Base-by-base conservation (phyloP, 192 early-diverging fungal species). In the Podila epicladia region DNA sequence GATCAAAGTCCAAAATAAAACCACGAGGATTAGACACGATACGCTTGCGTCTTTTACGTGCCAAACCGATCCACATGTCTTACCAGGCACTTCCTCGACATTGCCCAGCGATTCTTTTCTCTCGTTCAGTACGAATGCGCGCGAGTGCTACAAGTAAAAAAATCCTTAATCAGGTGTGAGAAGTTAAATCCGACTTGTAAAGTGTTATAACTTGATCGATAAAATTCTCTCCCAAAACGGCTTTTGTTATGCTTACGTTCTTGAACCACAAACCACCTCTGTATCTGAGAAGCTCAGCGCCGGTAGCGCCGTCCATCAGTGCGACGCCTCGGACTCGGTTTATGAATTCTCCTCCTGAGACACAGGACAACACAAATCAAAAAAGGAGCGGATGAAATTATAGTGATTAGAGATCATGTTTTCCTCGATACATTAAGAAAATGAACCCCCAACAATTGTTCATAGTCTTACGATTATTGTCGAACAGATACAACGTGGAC, bases 291-390 rank as follows among this genome's bases (percentile, higher is more conserved):
- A 35, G n/a, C 20, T 29, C 37, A 7, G 13, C 33, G 1, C 76
- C 70, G 3, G 13, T 48, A 5, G 38, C 59, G 0, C 76, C 76
- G 35, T 79, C 76, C 41, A 79, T 2, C 11, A 79, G 22, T 7
- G 55, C 76, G 12, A 79, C 38, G 4, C 53, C 76, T 20, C 71
- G 37, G 8, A 79, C 76, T 3, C 60, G 69, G 9, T 33, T 26
- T 31, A 58, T 64, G 51, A 79, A 79, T 15, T 67, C 65, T 3
- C 1, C 60, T 63, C 26, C 76, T 78, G 55, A 24, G 24, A 55
- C n/a, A 17, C 38, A 26, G 13, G 29, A 49, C 20, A 12, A 6
- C 9, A 7, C 22, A 20, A 61, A 32, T 24, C 4, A 63, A 33
- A 48, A 33, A 19, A 3, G 3, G 4, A 19, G 11, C 6, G n/a